Conservation (phyloP, 192 early-diverging fungal genomes). For the Umbelopsis ramanniana region DNA sequence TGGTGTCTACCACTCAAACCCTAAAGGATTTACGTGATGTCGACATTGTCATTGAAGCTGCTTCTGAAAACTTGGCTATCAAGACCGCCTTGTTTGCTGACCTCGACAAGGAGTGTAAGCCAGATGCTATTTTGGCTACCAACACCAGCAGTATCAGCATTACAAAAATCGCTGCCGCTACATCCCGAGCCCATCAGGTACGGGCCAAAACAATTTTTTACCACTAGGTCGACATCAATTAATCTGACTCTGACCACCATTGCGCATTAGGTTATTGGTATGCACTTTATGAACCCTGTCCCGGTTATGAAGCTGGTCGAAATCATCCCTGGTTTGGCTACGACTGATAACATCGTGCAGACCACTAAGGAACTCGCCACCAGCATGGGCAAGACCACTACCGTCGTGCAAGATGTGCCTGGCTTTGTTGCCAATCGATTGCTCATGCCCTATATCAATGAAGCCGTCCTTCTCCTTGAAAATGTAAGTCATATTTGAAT, state of each 20-base stretch:
- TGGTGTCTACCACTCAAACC: conserved; percentile 63
- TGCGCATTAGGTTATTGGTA: conserved; percentile 80
- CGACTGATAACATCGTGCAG: conserved; percentile 69
- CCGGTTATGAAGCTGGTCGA: conserved; percentile 97
- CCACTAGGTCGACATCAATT: neutral
- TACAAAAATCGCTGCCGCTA: conserved; percentile 96
- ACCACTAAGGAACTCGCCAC: conserved; percentile 78
- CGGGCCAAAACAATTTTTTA: neutral
- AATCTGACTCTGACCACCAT: neutral
- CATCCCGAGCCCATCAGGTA: conserved; percentile 71
- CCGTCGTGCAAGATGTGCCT: conserved; percentile 85
- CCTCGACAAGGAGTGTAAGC: conserved; percentile 68
- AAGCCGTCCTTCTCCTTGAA: conserved; percentile 86
- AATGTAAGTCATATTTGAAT: conserved; percentile 52
- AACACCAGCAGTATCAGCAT: conserved; percentile 98
- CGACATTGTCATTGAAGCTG: conserved; percentile 95
- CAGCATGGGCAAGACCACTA: conserved; percentile 94
- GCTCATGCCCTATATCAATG: conserved; percentile 99
- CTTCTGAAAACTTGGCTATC: conserved; percentile 82
- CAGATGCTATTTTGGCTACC: conserved; percentile 84
- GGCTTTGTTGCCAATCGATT: conserved; percentile 98
- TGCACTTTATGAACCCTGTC: conserved; percentile 99
- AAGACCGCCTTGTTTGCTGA: conserved; percentile 84
- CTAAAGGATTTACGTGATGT: conserved; percentile 66
- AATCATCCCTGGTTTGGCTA: conserved; percentile 94